phyloP scores from a whole-genome alignment of 164 flowering plant species.

The Platanus orientalis region DNA sequence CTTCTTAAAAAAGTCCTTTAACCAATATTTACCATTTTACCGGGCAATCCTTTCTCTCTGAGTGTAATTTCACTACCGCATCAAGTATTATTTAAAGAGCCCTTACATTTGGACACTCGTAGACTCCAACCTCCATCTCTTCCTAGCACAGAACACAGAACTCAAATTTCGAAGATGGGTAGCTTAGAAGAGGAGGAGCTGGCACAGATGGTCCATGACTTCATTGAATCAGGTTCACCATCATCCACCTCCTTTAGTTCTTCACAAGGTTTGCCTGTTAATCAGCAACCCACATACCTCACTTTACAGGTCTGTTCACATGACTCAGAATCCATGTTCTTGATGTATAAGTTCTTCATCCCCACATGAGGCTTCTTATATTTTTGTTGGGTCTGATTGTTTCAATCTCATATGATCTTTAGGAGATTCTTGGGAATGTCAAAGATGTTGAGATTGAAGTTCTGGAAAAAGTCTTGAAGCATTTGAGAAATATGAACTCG shows the following conservation, averaged over 20 bases:
- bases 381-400: neutral
- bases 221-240: conserved; percentile 45
- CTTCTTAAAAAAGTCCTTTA: too few species aligned
- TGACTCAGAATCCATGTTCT: neutral
- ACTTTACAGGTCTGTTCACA: conserved; percentile 30
- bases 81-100: too few species aligned
- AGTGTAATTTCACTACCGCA: too few species aligned
- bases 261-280: conserved; percentile 11
- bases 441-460: conserved; percentile 30
- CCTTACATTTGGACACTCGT: too few species aligned
- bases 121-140: too few species aligned
- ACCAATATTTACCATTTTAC: too few species aligned
- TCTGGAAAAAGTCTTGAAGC: conserved; percentile 31
- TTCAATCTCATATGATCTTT: neutral
- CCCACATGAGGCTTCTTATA: neutral
- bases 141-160: too few species aligned
- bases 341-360: neutral
- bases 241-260: conserved; percentile 16
- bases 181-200: conserved; percentile 51
- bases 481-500: conserved; percentile 18
- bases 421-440: conserved; percentile 36
- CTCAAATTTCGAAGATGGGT: too few species aligned
- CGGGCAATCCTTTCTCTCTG: too few species aligned
- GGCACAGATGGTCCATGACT: conserved; percentile 55
- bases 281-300: conserved; percentile 13